A percentile compares a stretch with the other conserved stretches of the same genome.
phyloP scores from a whole-genome alignment of 1,284 basidiomycete genomes.

The Kwoniella shivajii region DNA sequence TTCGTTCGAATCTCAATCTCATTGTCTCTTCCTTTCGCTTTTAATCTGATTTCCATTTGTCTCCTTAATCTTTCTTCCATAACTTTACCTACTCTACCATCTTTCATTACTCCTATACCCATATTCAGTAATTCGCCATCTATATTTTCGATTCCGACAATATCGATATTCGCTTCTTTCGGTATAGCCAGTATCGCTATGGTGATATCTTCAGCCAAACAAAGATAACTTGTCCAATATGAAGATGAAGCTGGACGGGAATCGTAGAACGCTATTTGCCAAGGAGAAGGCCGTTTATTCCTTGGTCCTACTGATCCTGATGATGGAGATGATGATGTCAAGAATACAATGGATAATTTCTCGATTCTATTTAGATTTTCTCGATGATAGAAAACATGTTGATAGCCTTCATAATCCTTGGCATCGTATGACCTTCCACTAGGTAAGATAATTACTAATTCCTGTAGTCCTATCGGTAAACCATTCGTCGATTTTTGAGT shows the following conservation, averaged over 20 bases:
- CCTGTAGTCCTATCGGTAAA: constrained; percentile 1
- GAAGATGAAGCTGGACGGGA: neutral
- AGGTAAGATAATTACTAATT: constrained; percentile 14
- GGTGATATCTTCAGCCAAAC: constrained; percentile 12
- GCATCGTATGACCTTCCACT: constrained; percentile 18
- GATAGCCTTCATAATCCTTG: constrained; percentile 16
- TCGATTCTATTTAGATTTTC: constrained; percentile 1
- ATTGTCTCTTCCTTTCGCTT: constrained; percentile 1
- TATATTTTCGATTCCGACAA: constrained; percentile 15
- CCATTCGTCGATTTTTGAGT: neutral
- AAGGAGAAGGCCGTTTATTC: neutral
- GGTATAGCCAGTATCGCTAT: constrained; percentile 5
- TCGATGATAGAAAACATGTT: constrained; percentile 14
- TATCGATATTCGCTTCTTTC: neutral
- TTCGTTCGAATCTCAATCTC: neutral
- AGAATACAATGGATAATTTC: constrained; percentile 10
- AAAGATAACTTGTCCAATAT: constrained; percentile 9
- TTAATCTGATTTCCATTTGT: constrained; percentile 12
- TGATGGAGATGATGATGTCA: neutral
- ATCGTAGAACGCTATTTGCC: constrained; percentile 22
- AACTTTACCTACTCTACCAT: neutral
- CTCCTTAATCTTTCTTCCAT: constrained; percentile 10
- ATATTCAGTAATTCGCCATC: constrained; percentile 21
- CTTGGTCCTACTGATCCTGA: neutral
- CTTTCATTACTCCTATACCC: constrained; percentile 11